phyloP scores from a whole-genome alignment of 306 rosid genomes.

The Mimosa pudica region DNA sequence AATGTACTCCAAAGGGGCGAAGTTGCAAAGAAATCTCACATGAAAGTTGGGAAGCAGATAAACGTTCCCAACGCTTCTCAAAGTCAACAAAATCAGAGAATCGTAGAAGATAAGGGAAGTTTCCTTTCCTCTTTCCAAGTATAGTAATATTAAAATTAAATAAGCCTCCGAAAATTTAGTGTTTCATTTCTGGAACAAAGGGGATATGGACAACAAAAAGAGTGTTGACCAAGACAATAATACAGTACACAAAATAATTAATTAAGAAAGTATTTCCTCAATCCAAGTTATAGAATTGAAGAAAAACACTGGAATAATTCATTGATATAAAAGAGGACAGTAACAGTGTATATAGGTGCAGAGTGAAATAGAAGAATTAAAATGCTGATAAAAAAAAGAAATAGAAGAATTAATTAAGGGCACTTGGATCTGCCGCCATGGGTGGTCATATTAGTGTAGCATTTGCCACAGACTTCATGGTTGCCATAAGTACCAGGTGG shows the following conservation, averaged over 20 bases:
- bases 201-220: neutral
- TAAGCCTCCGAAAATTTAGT: neutral
- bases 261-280: neutral
- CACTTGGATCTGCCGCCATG: conserved; percentile 69
- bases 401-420: conserved; percentile 44
- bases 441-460: conserved; percentile 82
- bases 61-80: neutral
- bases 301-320: neutral
- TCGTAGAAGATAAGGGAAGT: neutral
- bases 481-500: conserved; percentile 95
- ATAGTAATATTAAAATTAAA: neutral
- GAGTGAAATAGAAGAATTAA: neutral
- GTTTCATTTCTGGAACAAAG: neutral
- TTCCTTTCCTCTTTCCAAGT: neutral
- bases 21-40: neutral
- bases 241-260: neutral
- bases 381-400: neutral
- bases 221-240: neutral
- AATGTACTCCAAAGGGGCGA: too few species aligned
- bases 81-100: neutral
- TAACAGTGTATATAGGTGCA: neutral
- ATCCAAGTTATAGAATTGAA: neutral
- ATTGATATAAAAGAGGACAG: neutral
- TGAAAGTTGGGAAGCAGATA: neutral
- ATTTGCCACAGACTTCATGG: conserved; percentile 80